Evolutionary conservation across 2,329 filamentous ascomycete species (phyloP), one percentile per base, ranked within the genome.

Genomic region (Fusarium setosum): DNA sequence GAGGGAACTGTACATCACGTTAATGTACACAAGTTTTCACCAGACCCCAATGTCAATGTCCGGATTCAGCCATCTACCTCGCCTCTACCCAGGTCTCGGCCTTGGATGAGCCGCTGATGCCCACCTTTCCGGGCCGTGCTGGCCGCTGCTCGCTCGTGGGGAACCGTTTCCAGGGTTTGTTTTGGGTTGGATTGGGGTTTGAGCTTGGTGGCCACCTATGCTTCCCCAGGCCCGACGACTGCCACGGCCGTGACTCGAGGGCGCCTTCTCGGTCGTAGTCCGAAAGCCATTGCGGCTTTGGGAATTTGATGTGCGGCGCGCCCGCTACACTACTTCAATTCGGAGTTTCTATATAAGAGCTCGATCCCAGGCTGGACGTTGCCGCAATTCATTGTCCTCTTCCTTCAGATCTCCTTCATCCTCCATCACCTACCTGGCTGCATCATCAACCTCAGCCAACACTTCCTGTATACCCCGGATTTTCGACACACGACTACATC

Each of bases 201-300:
- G 52, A 49, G 52, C 20, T 52, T 48, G 40, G 26, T 48, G 58
- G 49, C 63, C n/a, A n/a, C n/a, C n/a, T 56, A 45, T 58, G 35
- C 64, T 68, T 71, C 69, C 69, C 69, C 69, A 71, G 67, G 64
- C 37, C 69, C 69, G 69, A 52, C 57, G 64, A 51, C 26, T n/a
- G n/a, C n/a, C n/a, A 49, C 37, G 56, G 49, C 51, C 65, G 61
- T 65, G 54, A 48, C 53, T 59, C 59, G 54, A 59, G 56, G 50
- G 58, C 49, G 41, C 59, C 63, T 53, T 50, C 64, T 71, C 69
- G 69, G 69, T 51, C 62, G 34, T 52, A 47, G 64, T 67, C 69
- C 69, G 69, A 71, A 56, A 51, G 52, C 55, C 51, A 44, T 64
- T 64, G 42, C 63, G 59, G 55, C 59, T 66, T 53, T 54, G 29